Base-by-base conservation (phyloP, 192 early-diverging fungal species). In the Gonapodya sp. region DNA sequence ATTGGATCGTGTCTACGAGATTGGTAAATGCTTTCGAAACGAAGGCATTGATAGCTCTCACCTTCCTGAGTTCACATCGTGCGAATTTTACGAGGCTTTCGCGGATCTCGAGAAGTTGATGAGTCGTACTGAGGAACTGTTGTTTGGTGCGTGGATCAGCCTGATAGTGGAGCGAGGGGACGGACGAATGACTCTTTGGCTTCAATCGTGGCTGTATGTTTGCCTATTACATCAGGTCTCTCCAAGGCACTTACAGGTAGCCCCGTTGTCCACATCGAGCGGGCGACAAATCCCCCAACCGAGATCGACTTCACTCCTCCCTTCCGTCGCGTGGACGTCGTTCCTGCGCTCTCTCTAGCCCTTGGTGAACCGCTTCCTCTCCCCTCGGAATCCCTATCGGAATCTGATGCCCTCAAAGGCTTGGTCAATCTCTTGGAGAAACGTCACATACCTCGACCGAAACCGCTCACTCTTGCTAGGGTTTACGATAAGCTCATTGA, bases 11-110 rank as follows among this genome's bases (percentile, higher is more conserved):
- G 94, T 96, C 16, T 96, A 91, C 83, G 95, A 96, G 84, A 89
- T 96, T 81, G 95, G 95, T 34, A 94, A 94, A 82, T 94, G 95
- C 83, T 96, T 96, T 83, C 89, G 95, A 31, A 96, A 96, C 81
- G 95, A 96, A 86, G 94, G 93, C 24, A 91, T 96, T 36, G 95
- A 96, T 84, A 90, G 91, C 30, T 91, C 93, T 78, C 95, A 96
- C 82, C 95, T 94, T 81, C 95, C 95, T 31, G 95, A 95, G 83
- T 96, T 96, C 80, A 94, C 94, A 34, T 95, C 94, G 1, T 94
- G 94, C 80, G 95, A 96, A 82, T 93, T 95, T 81, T 96, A 96
- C 84, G 87, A 93, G 84, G 93, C 94, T 0, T 95, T 93, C 79
- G 87, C 91, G 24, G 88, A 92, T 36, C 84, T 95, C 0, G 92